Base-by-base conservation (phyloP, 1,139 yeast species). In the Zygosaccharomyces pseudobailii region DNA sequence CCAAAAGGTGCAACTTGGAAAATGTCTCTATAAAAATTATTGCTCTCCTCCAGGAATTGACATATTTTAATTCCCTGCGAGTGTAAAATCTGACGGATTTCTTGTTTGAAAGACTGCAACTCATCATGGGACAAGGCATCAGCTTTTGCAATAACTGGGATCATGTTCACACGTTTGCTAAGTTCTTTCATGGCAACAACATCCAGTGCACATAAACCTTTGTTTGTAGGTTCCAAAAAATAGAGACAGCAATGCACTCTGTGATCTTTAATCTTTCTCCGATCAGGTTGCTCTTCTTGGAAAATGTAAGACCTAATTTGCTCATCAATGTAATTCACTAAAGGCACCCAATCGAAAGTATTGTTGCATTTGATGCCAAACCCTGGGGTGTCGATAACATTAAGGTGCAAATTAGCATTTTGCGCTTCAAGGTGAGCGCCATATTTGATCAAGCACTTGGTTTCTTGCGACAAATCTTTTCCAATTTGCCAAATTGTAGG, bases 211-310 rank as follows among this genome's bases (percentile, higher is more conserved):
- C 74, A 66, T 46, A 85, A 63, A 0, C 80, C 77, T 35, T 73
- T 71, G 8, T 76, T 74, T 8, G 76, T 70, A 0, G 94, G 87
- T 9, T 72, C 69, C 41, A 88, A 69, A 58, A 88, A 82, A 66
- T 86, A 88, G 30, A 88, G 61, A 64, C 96, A 87, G 33, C 79
- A 83, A 65, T 88, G 94, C 23, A 88, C 81, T 48, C 94, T 72
- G 19, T 76, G 71, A 62, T 87, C 95, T 4, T 57, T 56, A 38
- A 75, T 54, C 5, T 62, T 43, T 0, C 57, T 34, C 41, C 96
- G 72, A 48, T 73, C 66, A 1, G 95, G 95, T 66, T 87, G 95
- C 55, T 78, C 84, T 52, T 82, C 86, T 63, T 80, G 86, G 53
- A 77, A 76, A 68, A 82, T 76, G 59, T 74, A 78, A 27, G 70